Base-by-base conservation (phyloP, 1,139 yeast genomes). In the Protomyces arabidopsidicola region DNA sequence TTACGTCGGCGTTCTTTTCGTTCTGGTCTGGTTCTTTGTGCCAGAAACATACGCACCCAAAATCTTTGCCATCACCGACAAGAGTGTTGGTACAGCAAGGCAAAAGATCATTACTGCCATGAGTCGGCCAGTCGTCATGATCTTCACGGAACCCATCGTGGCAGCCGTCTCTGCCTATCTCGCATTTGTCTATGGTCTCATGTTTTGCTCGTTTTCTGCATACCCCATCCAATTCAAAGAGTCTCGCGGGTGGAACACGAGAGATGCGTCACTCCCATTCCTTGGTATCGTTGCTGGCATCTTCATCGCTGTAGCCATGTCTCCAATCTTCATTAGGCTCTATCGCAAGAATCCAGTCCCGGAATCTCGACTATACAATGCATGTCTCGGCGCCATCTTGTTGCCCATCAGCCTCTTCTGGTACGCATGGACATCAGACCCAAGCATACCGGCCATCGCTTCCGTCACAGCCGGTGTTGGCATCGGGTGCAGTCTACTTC, bases 41-140 rank as follows among this genome's bases (percentile, higher is more conserved):
- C 96, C 96, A 9, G 98, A 91, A 77, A 90, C 97, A 27, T 90
- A 88, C 75, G 91, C 95, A 10, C 93, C 95, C 5, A 90, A 87
- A 3, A 85, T 90, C 66, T 79, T 90, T 70, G 87, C 85, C 72
- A 57, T 22, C 39, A 51, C 42, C 16, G 60, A 50, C 31, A 36
- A 45, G 36, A 50, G 55, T 16, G 50, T 24, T 39, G 60, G 52
- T 14, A 45, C 38, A 45, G 60, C 60, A 10, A 57, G 50, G 55
- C 31, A 36, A 14, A 57, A 57, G 27, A 57, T 57, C n/a, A 36
- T 45, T 22, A 57, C 60, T 14, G 60, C 60, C 14, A 34, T 57
- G 54, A 45, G 38, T 24, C 74, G 89, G 63, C 89, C 89, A 0
- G 60, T 85, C 31, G 75, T 75, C 53, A 77, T 81, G 81, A 73